Percentiles rank a stretch among this genome's conserved stretches.
Conservation (phyloP, 2,329 filamentous ascomycete species). For the Rugonectria rugulosa region DNA sequence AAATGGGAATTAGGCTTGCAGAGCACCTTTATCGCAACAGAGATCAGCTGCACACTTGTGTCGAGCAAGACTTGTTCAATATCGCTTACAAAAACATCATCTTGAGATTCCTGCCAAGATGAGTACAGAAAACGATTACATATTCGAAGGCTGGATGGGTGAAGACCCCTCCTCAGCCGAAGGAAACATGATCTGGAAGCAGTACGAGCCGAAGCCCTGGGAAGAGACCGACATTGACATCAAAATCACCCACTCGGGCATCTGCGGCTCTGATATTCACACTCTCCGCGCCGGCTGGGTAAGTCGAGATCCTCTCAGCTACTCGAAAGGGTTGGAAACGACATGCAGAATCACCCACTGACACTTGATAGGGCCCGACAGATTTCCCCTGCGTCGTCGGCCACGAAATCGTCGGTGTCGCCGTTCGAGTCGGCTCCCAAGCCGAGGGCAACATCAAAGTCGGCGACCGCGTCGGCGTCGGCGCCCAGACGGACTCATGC, state of each 20-base stretch:
- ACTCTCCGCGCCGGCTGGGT: slow-evolving; percentile 63
- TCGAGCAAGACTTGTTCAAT: background rate
- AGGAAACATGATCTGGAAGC: slow-evolving; percentile 62
- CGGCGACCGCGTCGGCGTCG: slow-evolving; percentile 73
- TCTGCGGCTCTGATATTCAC: slow-evolving; percentile 71
- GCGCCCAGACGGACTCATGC: slow-evolving; percentile 71
- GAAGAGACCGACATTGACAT: slow-evolving; percentile 72
- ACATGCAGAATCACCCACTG: slow-evolving; percentile 44
- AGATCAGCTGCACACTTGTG: background rate
- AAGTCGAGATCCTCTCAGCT: slow-evolving; percentile 32
- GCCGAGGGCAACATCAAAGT: slow-evolving; percentile 59
- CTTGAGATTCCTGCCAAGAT: background rate
- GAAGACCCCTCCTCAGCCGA: slow-evolving; percentile 49
- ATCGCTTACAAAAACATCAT: background rate
- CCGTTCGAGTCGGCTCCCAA: slow-evolving; percentile 60
- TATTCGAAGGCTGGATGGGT: slow-evolving; percentile 43
- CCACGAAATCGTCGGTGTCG: slow-evolving; percentile 70
- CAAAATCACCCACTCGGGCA: slow-evolving; percentile 69
- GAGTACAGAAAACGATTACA: slow-evolving; percentile 9
- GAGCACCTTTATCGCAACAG: background rate
- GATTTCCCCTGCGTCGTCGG: slow-evolving; percentile 62
- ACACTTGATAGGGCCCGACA: slow-evolving; percentile 27
- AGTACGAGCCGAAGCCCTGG: slow-evolving; percentile 71
- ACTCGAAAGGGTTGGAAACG: no score
- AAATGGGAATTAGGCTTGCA: background rate